Conservation (phyloP, 1,284 basidiomycete species). For the Farysia itapuensis region DNA sequence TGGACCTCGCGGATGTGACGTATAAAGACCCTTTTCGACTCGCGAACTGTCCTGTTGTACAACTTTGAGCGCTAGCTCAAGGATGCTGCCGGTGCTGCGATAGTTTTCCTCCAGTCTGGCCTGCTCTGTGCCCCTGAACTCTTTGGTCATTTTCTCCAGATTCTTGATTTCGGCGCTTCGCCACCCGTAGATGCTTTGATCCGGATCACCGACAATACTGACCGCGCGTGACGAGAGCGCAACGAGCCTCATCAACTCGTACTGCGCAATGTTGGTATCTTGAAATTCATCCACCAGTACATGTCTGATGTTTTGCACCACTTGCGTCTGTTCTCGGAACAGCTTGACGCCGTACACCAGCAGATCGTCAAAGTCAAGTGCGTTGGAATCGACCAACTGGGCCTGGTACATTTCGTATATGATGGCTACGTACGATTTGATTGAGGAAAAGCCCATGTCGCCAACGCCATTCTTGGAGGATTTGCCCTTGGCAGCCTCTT, state of each 20-base stretch:
- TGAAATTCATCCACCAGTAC: constrained; percentile 90
- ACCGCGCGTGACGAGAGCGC: constrained; percentile 60
- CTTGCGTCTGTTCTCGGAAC: constrained; percentile 66
- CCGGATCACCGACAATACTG: constrained; percentile 87
- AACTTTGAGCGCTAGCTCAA: constrained; percentile 75
- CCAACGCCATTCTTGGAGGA: constrained; percentile 8
- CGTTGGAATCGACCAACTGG: constrained; percentile 68
- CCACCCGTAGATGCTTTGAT: constrained; percentile 92
- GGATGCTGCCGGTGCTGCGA: constrained; percentile 77
- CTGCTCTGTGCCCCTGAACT: constrained; percentile 62
- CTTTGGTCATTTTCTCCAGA: constrained; percentile 46
- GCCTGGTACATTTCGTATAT: constrained; percentile 74
- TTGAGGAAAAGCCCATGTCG: constrained; percentile 1
- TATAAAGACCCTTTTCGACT: constrained; percentile 74
- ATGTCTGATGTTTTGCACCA: constrained; percentile 71
- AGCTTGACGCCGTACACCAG: constrained; percentile 71
- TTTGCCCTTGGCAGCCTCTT: constrained; percentile 16
- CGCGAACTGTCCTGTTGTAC: constrained; percentile 76
- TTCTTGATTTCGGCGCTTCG: constrained; percentile 68
- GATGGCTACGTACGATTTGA: constrained; percentile 45
- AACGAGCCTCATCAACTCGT: constrained; percentile 73
- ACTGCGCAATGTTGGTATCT: constrained; percentile 85
- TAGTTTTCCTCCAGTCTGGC: constrained; percentile 85
- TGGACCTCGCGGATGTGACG: constrained; percentile 70
- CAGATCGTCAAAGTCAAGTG: constrained; percentile 87